Evolutionary conservation across 2,329 filamentous ascomycete genomes (phyloP).

Genomic region (Colletotrichum sansevieriae): DNA sequence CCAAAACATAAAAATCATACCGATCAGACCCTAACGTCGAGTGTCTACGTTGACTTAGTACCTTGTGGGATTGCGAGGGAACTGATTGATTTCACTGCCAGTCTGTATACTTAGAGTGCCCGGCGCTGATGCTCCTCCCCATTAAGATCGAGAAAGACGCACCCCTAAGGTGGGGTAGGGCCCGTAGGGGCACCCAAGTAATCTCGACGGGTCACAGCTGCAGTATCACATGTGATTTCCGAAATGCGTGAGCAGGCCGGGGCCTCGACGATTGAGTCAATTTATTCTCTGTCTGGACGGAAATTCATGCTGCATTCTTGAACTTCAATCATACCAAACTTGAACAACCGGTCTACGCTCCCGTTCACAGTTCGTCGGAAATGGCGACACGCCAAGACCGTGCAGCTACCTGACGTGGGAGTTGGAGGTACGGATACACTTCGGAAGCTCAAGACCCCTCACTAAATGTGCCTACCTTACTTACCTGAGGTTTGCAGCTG

Average conservation of each 20-base stretch:
- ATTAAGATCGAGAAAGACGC: slow-evolving; percentile 4
- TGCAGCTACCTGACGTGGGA: not conserved
- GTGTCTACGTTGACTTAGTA: too few species aligned
- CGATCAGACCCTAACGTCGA: too few species aligned
- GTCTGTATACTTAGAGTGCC: too few species aligned
- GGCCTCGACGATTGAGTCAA: slow-evolving; percentile 7
- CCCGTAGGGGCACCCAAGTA: slow-evolving; percentile 35
- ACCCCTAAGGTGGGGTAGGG: slow-evolving; percentile 36
- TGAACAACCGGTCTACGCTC: not conserved
- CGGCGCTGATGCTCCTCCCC: not conserved
- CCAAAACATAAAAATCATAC: too few species aligned
- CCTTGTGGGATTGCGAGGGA: too few species aligned
- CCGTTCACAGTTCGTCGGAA: not conserved
- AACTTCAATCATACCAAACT: not conserved
- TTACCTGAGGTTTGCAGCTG: slow-evolving; percentile 7
- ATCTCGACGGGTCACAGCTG: slow-evolving; percentile 34
- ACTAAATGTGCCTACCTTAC: not conserved
- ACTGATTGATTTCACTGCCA: too few species aligned
- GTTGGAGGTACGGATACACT: not conserved
- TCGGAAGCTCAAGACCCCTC: slow-evolving; percentile 7
- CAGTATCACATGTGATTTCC: slow-evolving; percentile 22
- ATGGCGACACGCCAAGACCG: not conserved
- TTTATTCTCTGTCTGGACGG: not conserved
- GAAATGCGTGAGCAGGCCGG: slow-evolving; percentile 4
- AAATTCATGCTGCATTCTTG: slow-evolving; percentile 5